Percentiles rank a stretch among this genome's conserved stretches.
Evolutionary conservation across 1,139 yeast genomes (phyloP).

Genomic region (Yamadazyma jaroonii): DNA sequence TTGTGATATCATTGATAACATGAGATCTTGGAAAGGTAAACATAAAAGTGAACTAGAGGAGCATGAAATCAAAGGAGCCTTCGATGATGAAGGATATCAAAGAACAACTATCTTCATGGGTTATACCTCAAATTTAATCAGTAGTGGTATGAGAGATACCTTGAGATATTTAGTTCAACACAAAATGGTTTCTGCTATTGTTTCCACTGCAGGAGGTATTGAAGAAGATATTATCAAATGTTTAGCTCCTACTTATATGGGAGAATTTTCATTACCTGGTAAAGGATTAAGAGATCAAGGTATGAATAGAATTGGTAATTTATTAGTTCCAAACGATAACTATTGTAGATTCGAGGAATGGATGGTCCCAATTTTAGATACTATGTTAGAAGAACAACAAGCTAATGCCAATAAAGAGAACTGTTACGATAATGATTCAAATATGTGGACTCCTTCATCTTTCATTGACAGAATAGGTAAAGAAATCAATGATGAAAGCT

Average conservation of each 20-base stretch:
- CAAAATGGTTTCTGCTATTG: slow-evolving; percentile 92
- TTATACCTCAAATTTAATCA: slow-evolving; percentile 92
- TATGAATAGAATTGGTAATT: slow-evolving; percentile 94
- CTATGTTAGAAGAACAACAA: slow-evolving; percentile 85
- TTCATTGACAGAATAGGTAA: slow-evolving; percentile 91
- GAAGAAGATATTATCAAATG: slow-evolving; percentile 97
- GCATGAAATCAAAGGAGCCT: slow-evolving; percentile 66
- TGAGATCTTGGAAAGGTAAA: slow-evolving; percentile 91
- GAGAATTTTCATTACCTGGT: slow-evolving; percentile 84
- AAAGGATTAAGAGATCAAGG: slow-evolving; percentile 86
- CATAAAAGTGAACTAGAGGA: slow-evolving; percentile 63
- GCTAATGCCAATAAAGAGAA: slow-evolving; percentile 46
- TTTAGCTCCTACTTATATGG: slow-evolving; percentile 92
- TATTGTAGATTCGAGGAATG: slow-evolving; percentile 97
- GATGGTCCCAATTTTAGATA: slow-evolving; percentile 92
- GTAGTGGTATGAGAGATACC: slow-evolving; percentile 92
- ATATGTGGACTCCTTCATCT: slow-evolving; percentile 89
- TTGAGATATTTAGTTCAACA: slow-evolving; percentile 85
- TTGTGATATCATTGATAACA: slow-evolving; percentile 84
- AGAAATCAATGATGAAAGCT: slow-evolving; percentile 88
- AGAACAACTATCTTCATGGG: slow-evolving; percentile 92
- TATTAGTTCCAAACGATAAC: slow-evolving; percentile 95
- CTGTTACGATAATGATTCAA: slow-evolving; percentile 39
- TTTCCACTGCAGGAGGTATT: slow-evolving; percentile 95
- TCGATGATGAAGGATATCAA: slow-evolving; percentile 79